Base-by-base conservation (phyloP, 176 grass and related monocot genomes). In the Carex parvula region DNA sequence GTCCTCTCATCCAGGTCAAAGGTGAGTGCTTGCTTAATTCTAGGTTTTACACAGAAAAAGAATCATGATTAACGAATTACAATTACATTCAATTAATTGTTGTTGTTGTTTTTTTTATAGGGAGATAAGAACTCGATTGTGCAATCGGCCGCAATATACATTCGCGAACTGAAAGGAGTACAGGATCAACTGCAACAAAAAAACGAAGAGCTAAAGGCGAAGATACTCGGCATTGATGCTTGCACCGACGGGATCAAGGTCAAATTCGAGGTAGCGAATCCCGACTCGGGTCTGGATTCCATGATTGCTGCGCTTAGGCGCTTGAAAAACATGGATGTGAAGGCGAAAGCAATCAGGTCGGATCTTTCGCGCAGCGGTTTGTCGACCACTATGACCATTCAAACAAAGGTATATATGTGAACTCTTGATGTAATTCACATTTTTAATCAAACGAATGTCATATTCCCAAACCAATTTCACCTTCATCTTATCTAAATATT, bases 91-190 rank as follows among this genome's bases (percentile, higher is more conserved):
- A 39, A 39, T 39, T 39, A 39, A 39, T 29, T 29, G 29, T 54
- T 75, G 10, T 11, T 53, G 8, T 50, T 55, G 8, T 0, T 67
- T 33, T 79, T 79, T 80, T 29, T 2, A 24, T 84, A 91, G 94
- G 85, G 87, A 0, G 91, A 97, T 83, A 97, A 97, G 87, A 97
- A 97, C 79, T 93, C 94, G 33, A 93, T 93, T 44, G 94, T 97
- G n/a, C 89, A 93, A 69, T 88, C 94, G 0, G 89, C 94, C 17
- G 89, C 87, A 9, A 64, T 84, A 11, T 90, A 91, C 89, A 71
- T 97, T 82, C 84, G 84, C 17, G 94, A 97, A 85, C 84, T 97
- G 14, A 85, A 85, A 70, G 89, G 37, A 37, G 87, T 88, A 11
- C 87, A 83, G 66, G 81, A 93, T 2, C 81, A 87, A 80, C 86